These are phyloP conservation scores for Graphilbum sp. DNA, from an alignment of 2,329 filamentous ascomycete species.

Conservation along the genomic window DNA sequence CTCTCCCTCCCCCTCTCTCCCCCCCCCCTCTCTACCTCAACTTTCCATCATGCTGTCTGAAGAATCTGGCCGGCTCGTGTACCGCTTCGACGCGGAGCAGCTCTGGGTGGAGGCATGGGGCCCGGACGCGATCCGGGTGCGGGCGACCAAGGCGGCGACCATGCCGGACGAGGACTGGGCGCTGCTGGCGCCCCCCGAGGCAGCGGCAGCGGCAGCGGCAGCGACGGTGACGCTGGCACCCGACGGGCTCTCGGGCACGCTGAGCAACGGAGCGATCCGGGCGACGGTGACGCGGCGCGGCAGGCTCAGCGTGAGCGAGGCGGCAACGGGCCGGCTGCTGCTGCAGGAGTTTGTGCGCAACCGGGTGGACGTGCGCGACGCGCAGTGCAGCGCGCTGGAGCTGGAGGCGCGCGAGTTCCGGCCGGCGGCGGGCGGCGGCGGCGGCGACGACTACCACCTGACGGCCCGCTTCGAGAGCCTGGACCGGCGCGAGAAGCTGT, in stretches of 20 bases:
- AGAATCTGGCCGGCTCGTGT: slow-evolving; percentile 7
- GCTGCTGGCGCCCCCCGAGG: slow-evolving; percentile 10
- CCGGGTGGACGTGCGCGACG: slow-evolving; percentile 32
- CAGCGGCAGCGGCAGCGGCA: not conserved
- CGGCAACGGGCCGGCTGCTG: slow-evolving; percentile 20
- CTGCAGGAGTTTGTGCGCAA: slow-evolving; percentile 37
- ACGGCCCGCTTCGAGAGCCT: slow-evolving; percentile 42
- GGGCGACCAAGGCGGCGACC: slow-evolving; percentile 22
- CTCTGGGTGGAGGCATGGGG: slow-evolving; percentile 29
- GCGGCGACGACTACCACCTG: slow-evolving; percentile 29
- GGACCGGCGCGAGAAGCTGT: slow-evolving; percentile 40
- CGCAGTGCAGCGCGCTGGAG: slow-evolving; percentile 40
- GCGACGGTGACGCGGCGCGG: slow-evolving; percentile 28
- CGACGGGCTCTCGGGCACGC: slow-evolving; percentile 11
- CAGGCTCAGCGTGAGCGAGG: slow-evolving; percentile 31
- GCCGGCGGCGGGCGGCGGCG: slow-evolving; percentile 27
- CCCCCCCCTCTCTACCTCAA: too few species aligned
- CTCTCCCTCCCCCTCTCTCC: too few species aligned
- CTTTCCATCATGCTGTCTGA: slow-evolving; percentile 2
- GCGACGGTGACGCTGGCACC: slow-evolving; percentile 6
- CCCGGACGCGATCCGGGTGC: slow-evolving; percentile 27
- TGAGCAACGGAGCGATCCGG: slow-evolving; percentile 31
- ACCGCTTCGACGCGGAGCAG: slow-evolving; percentile 7
- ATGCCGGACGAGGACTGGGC: slow-evolving; percentile 25
- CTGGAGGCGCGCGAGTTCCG: slow-evolving; percentile 42